Base-by-base conservation (phyloP, 768 basidiomycete species). In the Crepidotus variabilis region DNA sequence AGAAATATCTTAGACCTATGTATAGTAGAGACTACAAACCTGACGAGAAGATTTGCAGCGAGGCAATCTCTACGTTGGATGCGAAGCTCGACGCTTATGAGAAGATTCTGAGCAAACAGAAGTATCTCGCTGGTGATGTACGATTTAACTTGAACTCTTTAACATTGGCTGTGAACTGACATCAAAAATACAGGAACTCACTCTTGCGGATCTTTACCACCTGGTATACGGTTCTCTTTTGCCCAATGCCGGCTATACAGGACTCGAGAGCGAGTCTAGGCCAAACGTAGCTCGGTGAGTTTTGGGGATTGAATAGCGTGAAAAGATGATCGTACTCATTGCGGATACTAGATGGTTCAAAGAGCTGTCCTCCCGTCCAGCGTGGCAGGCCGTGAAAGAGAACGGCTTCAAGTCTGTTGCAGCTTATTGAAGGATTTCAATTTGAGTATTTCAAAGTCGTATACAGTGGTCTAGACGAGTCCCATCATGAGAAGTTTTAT, bases 61-160 rank as follows among this genome's bases (percentile, higher is more conserved):
- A 75, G 20, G 62, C 61, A 1, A 60, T 60, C 8, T n/a, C n/a
- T n/a, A n/a, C n/a, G n/a, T 64, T 80, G n/a, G 68, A 68, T 0
- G 62, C 60, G 5, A 79, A 74, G 48, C 72, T 87, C 2, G 76
- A 80, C 16, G 79, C 62, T 3, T 86, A 85, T 58, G 78, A 86
- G 10, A 62, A 60, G 16, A 80, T 87, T 36, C 71, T 86, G 13
- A 65, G 69, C 18, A 84, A 80, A 64, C 77, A 79, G 34, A 67
- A 72, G 28, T 86, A 84, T 60, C 66, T 85, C 6, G 80, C 80
- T 23, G 85, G 86, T 16, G 71, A 83, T 59, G 84, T 81, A 57
- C 51, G 76, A 11, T n/a, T 33, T 50, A 51, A 24, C 24, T 22
- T 11, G 11, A 23, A 18, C 3, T 53, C 39, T 45, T 14, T 9